Conservation (phyloP, 768 basidiomycete species). For the Suillus hirtellus region DNA sequence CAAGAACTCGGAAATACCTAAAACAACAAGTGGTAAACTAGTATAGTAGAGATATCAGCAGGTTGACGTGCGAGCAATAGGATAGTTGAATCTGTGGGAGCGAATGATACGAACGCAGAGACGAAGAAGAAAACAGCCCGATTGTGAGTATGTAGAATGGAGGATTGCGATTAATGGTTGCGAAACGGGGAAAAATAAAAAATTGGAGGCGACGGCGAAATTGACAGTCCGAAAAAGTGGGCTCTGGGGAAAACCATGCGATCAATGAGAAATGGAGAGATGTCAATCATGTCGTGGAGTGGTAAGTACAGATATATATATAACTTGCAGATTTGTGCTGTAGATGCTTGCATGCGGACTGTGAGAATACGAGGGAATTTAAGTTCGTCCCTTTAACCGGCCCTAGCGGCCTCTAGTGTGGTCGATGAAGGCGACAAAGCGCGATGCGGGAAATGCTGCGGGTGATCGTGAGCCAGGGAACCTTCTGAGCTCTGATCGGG, state of each 20-base stretch:
- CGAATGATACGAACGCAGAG: constrained; percentile 20
- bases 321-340: constrained; percentile 41
- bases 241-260: constrained; percentile 27
- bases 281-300: constrained; percentile 36
- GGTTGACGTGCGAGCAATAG: constrained; percentile 32
- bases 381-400: constrained; percentile 41
- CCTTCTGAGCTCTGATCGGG: constrained; percentile 37
- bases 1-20: constrained; percentile 13
- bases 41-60: constrained; percentile 35
- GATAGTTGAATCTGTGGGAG: constrained; percentile 23
- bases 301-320: constrained; percentile 42
- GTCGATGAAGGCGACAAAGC: constrained; percentile 39
- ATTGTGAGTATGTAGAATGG: constrained; percentile 20
- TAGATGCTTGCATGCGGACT: constrained; percentile 40
- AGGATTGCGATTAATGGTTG: constrained; percentile 33
- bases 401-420: constrained; percentile 40
- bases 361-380: constrained; percentile 39
- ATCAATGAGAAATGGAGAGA: constrained; percentile 31
- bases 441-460: constrained; percentile 40
- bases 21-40: constrained; percentile 28
- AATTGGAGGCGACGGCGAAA: constrained; percentile 23
- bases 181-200: constrained; percentile 27
- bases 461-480: constrained; percentile 34
- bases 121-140: constrained; percentile 16
- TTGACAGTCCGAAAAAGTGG: constrained; percentile 17